Evolutionary conservation across 495 filamentous ascomycete species (phyloP).

Genomic region (Xylaria palmicola): DNA sequence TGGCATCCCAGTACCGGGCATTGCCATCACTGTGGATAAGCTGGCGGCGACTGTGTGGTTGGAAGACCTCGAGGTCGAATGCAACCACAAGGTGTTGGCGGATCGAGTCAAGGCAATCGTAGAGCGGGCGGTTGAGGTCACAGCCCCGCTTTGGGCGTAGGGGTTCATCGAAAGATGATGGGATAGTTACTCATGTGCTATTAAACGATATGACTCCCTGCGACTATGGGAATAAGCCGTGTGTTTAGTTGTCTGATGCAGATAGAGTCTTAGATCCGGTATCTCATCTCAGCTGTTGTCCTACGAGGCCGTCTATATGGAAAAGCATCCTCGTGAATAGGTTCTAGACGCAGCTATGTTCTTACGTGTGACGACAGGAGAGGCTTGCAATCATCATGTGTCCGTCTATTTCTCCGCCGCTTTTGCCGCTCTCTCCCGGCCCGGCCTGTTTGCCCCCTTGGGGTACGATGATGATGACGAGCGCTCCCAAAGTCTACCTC

Average conservation of each 20-base stretch:
- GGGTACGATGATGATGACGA: background rate
- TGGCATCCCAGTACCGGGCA: conserved; percentile 83
- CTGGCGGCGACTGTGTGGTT: conserved; percentile 87
- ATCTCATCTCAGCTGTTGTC: no score
- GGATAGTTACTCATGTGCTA: background rate
- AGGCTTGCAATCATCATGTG: background rate
- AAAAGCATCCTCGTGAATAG: background rate
- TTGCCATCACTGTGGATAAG: conserved; percentile 85
- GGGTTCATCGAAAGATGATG: background rate
- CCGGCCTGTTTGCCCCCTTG: background rate
- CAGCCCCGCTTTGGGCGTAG: conserved; percentile 66
- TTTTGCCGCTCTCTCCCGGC: no score
- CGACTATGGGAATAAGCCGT: no score
- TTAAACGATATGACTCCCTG: background rate
- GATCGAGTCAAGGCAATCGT: conserved; percentile 85
- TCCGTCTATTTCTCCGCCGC: no score
- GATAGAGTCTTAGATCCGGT: no score
- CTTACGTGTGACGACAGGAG: background rate
- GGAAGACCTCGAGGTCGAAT: conserved; percentile 87
- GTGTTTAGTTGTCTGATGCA: no score
- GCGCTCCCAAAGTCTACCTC: no score
- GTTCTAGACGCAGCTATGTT: background rate
- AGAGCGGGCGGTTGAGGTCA: conserved; percentile 87
- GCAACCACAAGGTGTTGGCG: conserved; percentile 65
- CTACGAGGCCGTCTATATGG: background rate